phyloP scores from a whole-genome alignment of 345 rosid species.

The Eucalyptus rudis region DNA sequence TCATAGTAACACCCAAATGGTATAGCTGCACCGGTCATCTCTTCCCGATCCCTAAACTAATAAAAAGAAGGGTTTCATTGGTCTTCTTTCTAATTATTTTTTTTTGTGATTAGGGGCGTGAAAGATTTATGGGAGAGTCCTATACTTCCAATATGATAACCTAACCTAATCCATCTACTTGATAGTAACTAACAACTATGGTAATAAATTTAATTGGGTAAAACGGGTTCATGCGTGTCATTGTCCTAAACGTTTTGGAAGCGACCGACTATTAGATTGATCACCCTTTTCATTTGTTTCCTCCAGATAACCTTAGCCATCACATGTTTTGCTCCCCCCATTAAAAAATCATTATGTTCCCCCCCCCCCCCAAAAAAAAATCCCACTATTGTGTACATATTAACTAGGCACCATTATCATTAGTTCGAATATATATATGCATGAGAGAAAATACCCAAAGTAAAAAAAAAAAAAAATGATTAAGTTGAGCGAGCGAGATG shows the following conservation, averaged over 20 bases:
- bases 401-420: background rate
- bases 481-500: background rate
- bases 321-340: background rate
- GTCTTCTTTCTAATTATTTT: too few species aligned
- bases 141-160: background rate
- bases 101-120: background rate
- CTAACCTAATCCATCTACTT: background rate
- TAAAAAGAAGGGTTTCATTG: background rate
- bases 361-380: background rate
- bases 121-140: background rate
- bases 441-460: background rate
- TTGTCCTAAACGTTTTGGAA: background rate
- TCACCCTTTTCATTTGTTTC: background rate
- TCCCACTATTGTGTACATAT: background rate
- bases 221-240: background rate
- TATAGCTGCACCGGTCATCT: background rate
- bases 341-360: background rate
- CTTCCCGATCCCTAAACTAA: background rate
- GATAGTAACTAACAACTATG: background rate
- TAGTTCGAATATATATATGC: rapidly evolving
- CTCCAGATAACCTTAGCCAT: background rate
- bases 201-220: background rate
- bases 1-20: background rate
- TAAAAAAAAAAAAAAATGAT: too few species aligned
- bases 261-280: background rate